Base-by-base conservation (phyloP, 352 stramenopile genomes). In the Ophiocytium majus region DNA sequence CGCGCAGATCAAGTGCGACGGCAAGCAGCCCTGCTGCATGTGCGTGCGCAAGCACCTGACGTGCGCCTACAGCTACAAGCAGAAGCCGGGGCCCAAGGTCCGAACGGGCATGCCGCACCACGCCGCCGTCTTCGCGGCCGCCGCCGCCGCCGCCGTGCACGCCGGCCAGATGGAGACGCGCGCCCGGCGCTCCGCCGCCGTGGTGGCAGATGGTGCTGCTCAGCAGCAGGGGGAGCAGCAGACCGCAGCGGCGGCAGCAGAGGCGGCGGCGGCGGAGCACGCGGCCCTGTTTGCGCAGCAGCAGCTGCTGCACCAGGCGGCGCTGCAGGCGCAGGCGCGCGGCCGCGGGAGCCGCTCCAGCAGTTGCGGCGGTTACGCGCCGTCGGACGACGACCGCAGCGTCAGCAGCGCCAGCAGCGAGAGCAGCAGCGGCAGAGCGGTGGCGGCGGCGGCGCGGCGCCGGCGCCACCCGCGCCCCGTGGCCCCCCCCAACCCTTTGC, bases 81-180 rank as follows among this genome's bases (percentile, higher is more conserved):
- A 86, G 34, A 86, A 86, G 63, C 83, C 83, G 0, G 83, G 83
- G 32, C 83, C 83, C 10, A 86, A 86, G 83, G 83, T 86, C 9
- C 17, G 49, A 32, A 17, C 71, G 1, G 76, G 10, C 32, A 31
- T 14, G 43, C 43, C 5, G 43, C 43, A 57, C 5, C 43, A 57
- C n/a, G 43, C 43, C 14, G 71, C 71, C 33, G 71, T 32, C 33
- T 19, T 32, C 33, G 71, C 71, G 37, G 71, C 71, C 23, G 19
- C 19, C 35, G 36, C 43, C 35, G 78, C 78, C 35, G 43, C 43
- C 63, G 43, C 36, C 17, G 78, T 28, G 66, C 19, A 49, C 23
- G 43, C 19, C n/a, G n/a, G n/a, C n/a, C n/a, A n/a, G n/a, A n/a
- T n/a, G n/a, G n/a, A n/a, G n/a, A n/a, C n/a, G n/a, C n/a, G n/a